Evolutionary conservation across 768 basidiomycete genomes (phyloP).

Genomic region (Suillus lakei): DNA sequence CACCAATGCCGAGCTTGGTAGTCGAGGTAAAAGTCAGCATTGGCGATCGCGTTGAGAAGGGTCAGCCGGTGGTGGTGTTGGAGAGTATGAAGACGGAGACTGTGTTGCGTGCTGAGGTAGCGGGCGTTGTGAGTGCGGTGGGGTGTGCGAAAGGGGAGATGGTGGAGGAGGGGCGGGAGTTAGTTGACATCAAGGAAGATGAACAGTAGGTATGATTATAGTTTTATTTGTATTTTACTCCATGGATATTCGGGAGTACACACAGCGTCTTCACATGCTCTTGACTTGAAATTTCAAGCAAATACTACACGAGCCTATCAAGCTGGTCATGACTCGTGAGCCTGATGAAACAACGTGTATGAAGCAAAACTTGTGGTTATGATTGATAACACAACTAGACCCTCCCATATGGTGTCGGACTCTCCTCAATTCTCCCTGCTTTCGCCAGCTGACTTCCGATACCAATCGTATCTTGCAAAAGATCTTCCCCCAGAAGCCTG

Average conservation of each 20-base stretch:
- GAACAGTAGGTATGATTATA: constrained; percentile 15
- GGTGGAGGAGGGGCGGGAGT: constrained; percentile 85
- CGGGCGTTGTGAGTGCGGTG: constrained; percentile 73
- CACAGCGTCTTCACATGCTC: not conserved
- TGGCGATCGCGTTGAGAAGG: constrained; percentile 81
- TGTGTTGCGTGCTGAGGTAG: constrained; percentile 70
- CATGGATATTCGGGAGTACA: not conserved
- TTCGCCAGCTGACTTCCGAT: constrained; percentile 57
- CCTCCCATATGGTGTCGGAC: constrained; percentile 58
- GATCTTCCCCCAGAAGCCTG: constrained; percentile 64
- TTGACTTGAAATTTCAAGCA: not conserved
- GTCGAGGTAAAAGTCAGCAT: constrained; percentile 83
- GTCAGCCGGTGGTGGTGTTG: constrained; percentile 80
- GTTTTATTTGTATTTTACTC: not conserved
- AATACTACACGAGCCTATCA: not conserved
- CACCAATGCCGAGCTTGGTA: constrained; percentile 93
- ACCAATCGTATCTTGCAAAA: constrained; percentile 67
- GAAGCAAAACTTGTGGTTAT: not conserved
- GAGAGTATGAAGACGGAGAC: constrained; percentile 99
- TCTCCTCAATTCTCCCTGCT: constrained; percentile 60
- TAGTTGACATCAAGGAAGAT: constrained; percentile 68
- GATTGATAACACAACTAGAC: not conserved
- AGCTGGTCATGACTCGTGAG: not conserved
- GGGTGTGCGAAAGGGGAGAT: constrained; percentile 87
- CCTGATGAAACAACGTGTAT: not conserved